Evolutionary conservation across 1,139 yeast genomes (phyloP).

Genomic region (Casaregolazyma lundiana): DNA sequence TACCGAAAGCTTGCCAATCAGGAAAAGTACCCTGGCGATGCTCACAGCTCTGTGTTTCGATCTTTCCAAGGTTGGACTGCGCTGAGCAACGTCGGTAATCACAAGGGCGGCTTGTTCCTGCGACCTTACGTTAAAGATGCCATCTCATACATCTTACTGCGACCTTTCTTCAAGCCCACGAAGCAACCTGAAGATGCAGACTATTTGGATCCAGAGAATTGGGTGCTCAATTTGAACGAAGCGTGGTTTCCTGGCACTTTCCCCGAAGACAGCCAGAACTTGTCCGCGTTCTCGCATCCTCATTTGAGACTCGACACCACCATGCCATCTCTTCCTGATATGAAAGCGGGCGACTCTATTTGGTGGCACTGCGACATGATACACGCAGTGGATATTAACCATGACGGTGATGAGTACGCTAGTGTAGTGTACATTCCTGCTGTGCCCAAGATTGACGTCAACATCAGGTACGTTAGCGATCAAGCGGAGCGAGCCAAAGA

Average conservation of each 20-base stretch:
- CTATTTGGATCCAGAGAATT: slow-evolving; percentile 7
- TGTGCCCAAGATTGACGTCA: slow-evolving; percentile 28
- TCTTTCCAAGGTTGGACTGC: slow-evolving; percentile 40
- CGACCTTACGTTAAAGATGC: slow-evolving; percentile 33
- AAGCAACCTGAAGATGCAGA: slow-evolving; percentile 9
- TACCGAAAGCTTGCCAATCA: slow-evolving; percentile 36
- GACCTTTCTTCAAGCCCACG: slow-evolving; percentile 39
- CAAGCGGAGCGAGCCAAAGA: slow-evolving; percentile 31
- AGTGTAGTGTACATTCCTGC: slow-evolving; percentile 38
- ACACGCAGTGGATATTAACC: slow-evolving; percentile 43
- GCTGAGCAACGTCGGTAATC: slow-evolving; percentile 35
- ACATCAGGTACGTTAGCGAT: slow-evolving; percentile 25
- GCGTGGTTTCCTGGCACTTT: slow-evolving; percentile 14
- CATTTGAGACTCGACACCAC: slow-evolving; percentile 20
- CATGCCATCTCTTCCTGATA: slow-evolving; percentile 22
- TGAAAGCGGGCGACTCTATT: slow-evolving; percentile 36
- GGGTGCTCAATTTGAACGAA: neutral
- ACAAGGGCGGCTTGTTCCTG: slow-evolving; percentile 41
- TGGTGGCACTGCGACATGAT: slow-evolving; percentile 46
- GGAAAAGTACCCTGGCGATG: slow-evolving; percentile 37
- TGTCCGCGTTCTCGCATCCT: slow-evolving; percentile 24
- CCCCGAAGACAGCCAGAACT: slow-evolving; percentile 32
- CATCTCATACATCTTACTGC: slow-evolving; percentile 40
- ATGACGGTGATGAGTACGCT: slow-evolving; percentile 37
- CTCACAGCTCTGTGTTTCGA: slow-evolving; percentile 34